phyloP scores from a whole-genome alignment of 2,329 filamentous ascomycete genomes.

The Colletotrichum sp. region DNA sequence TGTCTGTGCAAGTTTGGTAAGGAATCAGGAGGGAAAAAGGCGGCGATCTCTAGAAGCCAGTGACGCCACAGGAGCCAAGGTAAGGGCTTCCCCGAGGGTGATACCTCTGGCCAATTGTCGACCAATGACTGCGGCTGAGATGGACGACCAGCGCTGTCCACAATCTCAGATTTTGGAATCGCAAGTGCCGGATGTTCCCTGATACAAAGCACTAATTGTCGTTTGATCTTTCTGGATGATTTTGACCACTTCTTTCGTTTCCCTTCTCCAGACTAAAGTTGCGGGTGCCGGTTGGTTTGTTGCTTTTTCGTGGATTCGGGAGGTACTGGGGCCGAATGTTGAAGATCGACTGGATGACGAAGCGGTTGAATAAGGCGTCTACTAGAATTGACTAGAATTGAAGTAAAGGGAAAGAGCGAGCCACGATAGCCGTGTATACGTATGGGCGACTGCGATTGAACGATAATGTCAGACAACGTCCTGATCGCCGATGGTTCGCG shows the following conservation, averaged over 20 bases:
- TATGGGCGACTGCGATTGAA: not conserved
- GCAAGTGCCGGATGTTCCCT: not conserved
- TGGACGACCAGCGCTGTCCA: constrained; percentile 13
- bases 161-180: constrained; percentile 1
- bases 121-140: constrained; percentile 9
- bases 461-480: not conserved
- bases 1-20: constrained; percentile 5
- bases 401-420: not conserved
- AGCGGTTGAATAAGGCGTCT: not conserved
- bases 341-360: not conserved
- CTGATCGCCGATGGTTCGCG: not conserved
- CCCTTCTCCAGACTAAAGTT: not conserved
- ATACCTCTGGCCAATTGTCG: not conserved
- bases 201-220: not conserved
- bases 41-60: constrained; percentile 4
- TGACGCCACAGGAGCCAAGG: constrained; percentile 9
- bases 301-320: not conserved
- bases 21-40: not conserved
- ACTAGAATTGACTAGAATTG: not conserved
- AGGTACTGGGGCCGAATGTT: not conserved
- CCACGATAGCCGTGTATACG: not conserved
- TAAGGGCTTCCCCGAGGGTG: not conserved
- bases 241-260: not conserved
- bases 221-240: not conserved
- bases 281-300: not conserved